A percentile compares a stretch with the other conserved stretches of the same genome.
phyloP scores from a whole-genome alignment of 805 yeast species.

The Saccharomyces eubayanus region DNA sequence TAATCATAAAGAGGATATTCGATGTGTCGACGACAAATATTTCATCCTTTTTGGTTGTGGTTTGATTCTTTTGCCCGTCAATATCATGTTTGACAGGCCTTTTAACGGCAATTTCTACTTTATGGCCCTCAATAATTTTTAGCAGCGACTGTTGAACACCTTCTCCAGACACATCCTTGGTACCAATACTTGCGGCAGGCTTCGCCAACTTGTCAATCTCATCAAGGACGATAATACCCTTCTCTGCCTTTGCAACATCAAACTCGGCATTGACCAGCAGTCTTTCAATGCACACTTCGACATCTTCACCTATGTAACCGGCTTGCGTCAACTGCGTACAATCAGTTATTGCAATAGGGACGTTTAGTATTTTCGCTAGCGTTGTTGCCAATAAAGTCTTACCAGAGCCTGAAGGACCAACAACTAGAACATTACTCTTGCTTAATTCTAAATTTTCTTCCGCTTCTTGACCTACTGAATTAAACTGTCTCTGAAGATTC shows the following conservation, averaged over 20 bases:
- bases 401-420: slow-evolving; percentile 60
- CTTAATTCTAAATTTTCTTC: slow-evolving; percentile 41
- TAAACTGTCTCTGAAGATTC: slow-evolving; percentile 26
- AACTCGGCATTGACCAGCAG: slow-evolving; percentile 42
- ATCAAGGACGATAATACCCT: slow-evolving; percentile 52
- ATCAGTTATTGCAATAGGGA: slow-evolving; percentile 52
- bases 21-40: slow-evolving; percentile 45
- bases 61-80: slow-evolving; percentile 26
- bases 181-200: slow-evolving; percentile 38
- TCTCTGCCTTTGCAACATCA: slow-evolving; percentile 44
- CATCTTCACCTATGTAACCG: slow-evolving; percentile 59
- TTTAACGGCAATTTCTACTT: slow-evolving; percentile 41
- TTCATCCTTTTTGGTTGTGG: slow-evolving; percentile 34
- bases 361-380: slow-evolving; percentile 42
- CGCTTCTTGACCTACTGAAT: slow-evolving; percentile 6
- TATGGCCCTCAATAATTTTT: slow-evolving; percentile 51
- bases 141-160: slow-evolving; percentile 56
- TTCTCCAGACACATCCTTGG: slow-evolving; percentile 55
- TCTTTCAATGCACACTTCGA: slow-evolving; percentile 48
- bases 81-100: slow-evolving; percentile 30
- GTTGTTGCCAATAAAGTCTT: slow-evolving; percentile 51
- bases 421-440: slow-evolving; percentile 46
- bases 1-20: slow-evolving; percentile 45
- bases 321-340: slow-evolving; percentile 58
- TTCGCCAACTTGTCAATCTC: slow-evolving; percentile 52